Base-by-base conservation (phyloP, 1,284 basidiomycete species). In the Malassezia globosa region DNA sequence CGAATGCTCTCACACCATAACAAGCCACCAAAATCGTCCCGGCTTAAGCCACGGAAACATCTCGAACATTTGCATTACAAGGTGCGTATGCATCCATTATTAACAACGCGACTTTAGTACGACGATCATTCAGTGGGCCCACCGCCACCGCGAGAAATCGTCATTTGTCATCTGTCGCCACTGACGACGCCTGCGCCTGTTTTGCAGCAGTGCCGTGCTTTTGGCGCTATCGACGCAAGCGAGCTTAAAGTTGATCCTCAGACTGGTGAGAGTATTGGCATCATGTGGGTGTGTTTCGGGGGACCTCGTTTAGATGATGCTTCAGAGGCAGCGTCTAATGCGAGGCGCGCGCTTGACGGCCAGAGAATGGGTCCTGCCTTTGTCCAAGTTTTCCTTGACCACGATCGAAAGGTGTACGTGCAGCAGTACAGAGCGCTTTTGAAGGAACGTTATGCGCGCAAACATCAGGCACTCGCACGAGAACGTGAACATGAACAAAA, bases 241-340 rank as follows among this genome's bases (percentile, higher is more conserved):
- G 84, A 89, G 56, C 79, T 83, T 29, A 85, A 89, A 66, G 79
- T 84, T 54, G 85, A 94, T 73, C 78, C 79, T 39, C 77, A 78
- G 44, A 87, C 82, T 18, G 88, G 88, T 11, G 82, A 81, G 54
- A 80, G 83, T 13, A 77, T 95, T 3, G 89, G 89, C 5, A 81
- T 95, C 34, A 81, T 85, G 43, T 81, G 80, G 66, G 78, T 95
- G 61, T 81, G 79, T 55, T 95, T 79, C 68, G 51, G 43, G 18
- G 61, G 65, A 37, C 25, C 14, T 10, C 22, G 26, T 18, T 7
- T 13, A 7, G 16, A 10, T 13, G 41, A 63, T 26, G 64, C 51
- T 8, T 47, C 49, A 27, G 49, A 60, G 36, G 50, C 36, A 0
- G 64, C 64, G 8, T 46, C 35, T 21, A 45, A 42, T 4, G 66